Base-by-base conservation (phyloP, 805 yeast genomes). In the Yueomyces sinensis region DNA sequence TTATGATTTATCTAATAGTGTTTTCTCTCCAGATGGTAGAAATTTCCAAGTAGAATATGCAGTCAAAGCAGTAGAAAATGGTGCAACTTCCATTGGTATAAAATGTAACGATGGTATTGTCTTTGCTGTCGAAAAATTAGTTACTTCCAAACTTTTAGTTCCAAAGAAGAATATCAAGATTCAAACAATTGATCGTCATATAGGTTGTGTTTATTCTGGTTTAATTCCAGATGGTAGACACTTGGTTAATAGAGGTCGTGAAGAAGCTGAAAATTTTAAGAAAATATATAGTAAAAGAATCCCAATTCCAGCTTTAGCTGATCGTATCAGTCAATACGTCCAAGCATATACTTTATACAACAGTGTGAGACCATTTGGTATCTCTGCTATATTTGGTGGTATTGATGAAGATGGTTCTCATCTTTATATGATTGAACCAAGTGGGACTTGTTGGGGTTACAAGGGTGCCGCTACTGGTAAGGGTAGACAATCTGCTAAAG, bases 1-100 rank as follows among this genome's bases (percentile, higher is more conserved):
- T 15, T 91, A 91, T 74, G 99, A 91, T 69, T 76, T 91, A 54
- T 84, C 96, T 24, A 91, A 91, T 66, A 79, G 94, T 63, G 95
- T 89, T 41, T 91, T 91, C 64, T 60, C 67, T n/a, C 64, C 69
- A 59, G 95, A 84, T 56, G 94, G 94, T 29, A 72, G 94, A 64
- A 83, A 82, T 59, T 91, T 91, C 65, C 99, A 91, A 61, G 98
- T 91, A 15, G 98, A 91, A 59, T 91, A 91, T 52, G 99, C 99
- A 23, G 70, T 81, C 50, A 91, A 91, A 56, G 98, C 98, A 2
- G 97, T 89, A 3, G 99, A 91, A 59, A 87, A 86, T 51, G 95
- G 95, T 33, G 93, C 95, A 9, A 91, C 98, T 0, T 77, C 96
- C 16, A 68, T 91, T 47, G 99, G 96, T 29, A 78, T 91, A 55